Percentiles rank a stretch among this genome's conserved stretches.
phyloP scores from a whole-genome alignment of 805 yeast species.

The Candida koratica region DNA sequence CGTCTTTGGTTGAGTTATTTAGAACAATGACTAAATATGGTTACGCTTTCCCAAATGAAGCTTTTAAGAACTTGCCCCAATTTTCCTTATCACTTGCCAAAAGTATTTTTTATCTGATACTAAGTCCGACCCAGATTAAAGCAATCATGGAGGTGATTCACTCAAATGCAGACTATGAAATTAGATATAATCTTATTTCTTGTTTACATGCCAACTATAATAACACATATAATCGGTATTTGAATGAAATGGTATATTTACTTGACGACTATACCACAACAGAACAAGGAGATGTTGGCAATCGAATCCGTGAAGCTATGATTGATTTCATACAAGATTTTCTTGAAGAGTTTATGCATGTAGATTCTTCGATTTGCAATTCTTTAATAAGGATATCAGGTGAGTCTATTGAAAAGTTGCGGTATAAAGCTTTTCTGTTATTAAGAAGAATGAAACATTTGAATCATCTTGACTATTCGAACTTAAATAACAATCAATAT shows the following conservation, averaged over 20 bases:
- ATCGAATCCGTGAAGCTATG: conserved; percentile 57
- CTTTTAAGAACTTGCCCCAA: conserved; percentile 1
- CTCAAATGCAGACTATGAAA: conserved; percentile 28
- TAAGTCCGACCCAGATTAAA: conserved; percentile 4
- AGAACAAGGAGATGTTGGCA: conserved; percentile 90
- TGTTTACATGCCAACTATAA: conserved; percentile 14
- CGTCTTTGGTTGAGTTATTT: conserved; percentile 1
- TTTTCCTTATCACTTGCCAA: conserved; percentile 26
- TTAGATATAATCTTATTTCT: conserved; percentile 24
- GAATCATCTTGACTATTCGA: background rate
- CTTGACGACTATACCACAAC: conserved; percentile 77
- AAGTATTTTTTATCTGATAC: conserved; percentile 26
- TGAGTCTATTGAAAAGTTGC: conserved; percentile 58
- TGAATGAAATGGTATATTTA: conserved; percentile 24
- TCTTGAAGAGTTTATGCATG: conserved; percentile 7
- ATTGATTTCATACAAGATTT: conserved; percentile 37
- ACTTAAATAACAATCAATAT: conserved; percentile 3
- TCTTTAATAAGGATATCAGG: conserved; percentile 53
- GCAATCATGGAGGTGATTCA: conserved; percentile 24
- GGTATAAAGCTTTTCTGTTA: conserved; percentile 41
- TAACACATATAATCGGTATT: background rate
- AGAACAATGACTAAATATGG: conserved; percentile 3
- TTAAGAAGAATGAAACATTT: conserved; percentile 22
- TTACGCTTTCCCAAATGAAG: conserved; percentile 1
- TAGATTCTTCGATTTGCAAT: conserved; percentile 3